These are phyloP conservation scores for Lycium barbarum DNA, from an alignment of 257 asterid genomes.

Conservation along the genomic window DNA sequence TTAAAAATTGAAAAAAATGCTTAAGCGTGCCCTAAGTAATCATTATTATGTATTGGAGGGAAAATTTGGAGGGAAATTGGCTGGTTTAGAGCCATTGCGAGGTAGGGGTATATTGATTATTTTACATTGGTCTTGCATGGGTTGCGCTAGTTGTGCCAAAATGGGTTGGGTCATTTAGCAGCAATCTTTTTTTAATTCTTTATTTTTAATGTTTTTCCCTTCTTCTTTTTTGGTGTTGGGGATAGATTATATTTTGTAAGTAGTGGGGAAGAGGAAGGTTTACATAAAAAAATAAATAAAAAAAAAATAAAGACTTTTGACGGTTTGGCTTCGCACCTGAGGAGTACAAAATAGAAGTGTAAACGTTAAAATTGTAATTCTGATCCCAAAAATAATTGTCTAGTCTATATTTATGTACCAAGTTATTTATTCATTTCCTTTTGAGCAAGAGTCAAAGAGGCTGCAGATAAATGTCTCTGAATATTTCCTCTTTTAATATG, in stretches of 20 bases:
- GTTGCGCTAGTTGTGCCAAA: too few species aligned
- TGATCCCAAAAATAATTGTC: neutral
- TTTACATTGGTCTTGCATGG: too few species aligned
- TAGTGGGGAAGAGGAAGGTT: neutral
- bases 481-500: neutral
- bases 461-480: neutral
- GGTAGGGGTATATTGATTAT: too few species aligned
- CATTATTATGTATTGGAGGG: too few species aligned
- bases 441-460: neutral
- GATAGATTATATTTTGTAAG: too few species aligned
- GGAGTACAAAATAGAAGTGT: neutral
- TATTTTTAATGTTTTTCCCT: neutral
- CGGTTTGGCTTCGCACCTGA: neutral
- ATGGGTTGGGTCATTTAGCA: too few species aligned
- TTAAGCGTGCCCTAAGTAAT: too few species aligned
- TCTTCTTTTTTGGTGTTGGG: neutral
- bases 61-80: too few species aligned
- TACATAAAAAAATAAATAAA: too few species aligned
- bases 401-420: neutral
- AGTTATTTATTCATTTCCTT: neutral
- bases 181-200: neutral
- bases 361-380: neutral
- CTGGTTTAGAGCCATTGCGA: too few species aligned
- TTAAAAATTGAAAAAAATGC: too few species aligned
- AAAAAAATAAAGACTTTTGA: neutral